Conservation (phyloP, 2,329 filamentous ascomycete genomes). For the Colletotrichum liriopes region DNA sequence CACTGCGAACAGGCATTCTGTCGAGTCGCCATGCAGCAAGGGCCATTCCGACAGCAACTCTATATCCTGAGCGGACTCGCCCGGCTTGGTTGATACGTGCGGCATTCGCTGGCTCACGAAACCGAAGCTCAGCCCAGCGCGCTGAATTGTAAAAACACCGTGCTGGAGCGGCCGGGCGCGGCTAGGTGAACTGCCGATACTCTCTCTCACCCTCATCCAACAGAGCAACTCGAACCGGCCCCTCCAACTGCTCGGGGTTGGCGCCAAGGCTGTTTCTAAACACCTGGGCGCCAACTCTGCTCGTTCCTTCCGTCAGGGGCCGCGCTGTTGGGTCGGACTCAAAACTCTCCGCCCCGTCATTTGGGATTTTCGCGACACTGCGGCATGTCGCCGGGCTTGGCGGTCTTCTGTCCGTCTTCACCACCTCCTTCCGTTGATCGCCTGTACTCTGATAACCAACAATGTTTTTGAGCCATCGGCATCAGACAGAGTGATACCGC, state of each 20-base stretch:
- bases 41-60: background rate
- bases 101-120: background rate
- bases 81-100: background rate
- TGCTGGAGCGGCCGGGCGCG: background rate
- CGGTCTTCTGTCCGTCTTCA: background rate
- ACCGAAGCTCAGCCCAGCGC: background rate
- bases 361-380: background rate
- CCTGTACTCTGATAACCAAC: background rate
- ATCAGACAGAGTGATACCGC: background rate
- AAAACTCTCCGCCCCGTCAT: conserved; percentile 2
- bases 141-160: background rate
- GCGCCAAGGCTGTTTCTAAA: conserved; percentile 15
- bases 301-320: background rate
- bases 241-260: background rate
- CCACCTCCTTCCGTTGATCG: background rate
- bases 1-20: background rate
- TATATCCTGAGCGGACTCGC: background rate
- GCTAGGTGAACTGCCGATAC: background rate
- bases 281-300: conserved; percentile 9
- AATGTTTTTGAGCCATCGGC: background rate
- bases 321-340: conserved; percentile 9
- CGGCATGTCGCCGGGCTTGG: conserved; percentile 21
- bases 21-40: background rate
- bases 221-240: background rate
- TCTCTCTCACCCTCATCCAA: background rate